Evolutionary conservation across 805 yeast species (phyloP), one percentile per base, ranked within the genome.

Genomic region (Lipomyces anomalus): DNA sequence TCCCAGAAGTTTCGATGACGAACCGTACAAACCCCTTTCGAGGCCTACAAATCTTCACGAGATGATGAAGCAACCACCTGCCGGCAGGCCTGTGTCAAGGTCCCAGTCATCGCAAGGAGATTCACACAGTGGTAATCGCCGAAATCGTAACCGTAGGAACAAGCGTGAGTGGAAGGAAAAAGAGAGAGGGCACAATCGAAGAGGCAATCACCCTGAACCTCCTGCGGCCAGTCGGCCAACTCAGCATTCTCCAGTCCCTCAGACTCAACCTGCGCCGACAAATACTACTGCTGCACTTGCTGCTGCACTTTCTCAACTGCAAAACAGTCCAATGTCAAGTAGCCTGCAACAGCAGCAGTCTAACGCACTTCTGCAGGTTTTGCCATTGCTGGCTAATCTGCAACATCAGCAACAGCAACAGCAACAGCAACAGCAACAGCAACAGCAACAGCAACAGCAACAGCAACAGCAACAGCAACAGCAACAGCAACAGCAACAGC

Each of bases 1-100:
- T 3, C 33, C 45, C 4, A 29, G 33, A 5, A 24, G 17, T 28
- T 21, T 23, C 13, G 54, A 50, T 28, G 54, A 50, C 20, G 54
- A 48, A 23, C 54, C 54, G 9, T 50, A 50, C 18, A 44, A 47
- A 29, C 48, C 54, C 11, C 45, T 50, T 11, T 38, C 53, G 1
- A 29, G 54, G 16, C 54, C 54, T 5, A 39, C 48, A 3, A 18
- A 26, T 7, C 40, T 47, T n/a, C 35, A 26, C 17, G 23, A 7
- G 6, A n/a, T 18, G 4, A 16, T 16, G 13, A 28, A 28, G 32
- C 16, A 13, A 13, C 32, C 32, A 28, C 13, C 13, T 28, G 32
- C 13, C 16, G 16, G 32, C 16, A 16, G 13, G 16, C 13, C 32
- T 13, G 16, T 13, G 13, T 16, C 13, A 28, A 28, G 13, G 32